Evolutionary conservation across 2,329 filamentous ascomycete species (phyloP).

Genomic region (Epicoccum nigrum): DNA sequence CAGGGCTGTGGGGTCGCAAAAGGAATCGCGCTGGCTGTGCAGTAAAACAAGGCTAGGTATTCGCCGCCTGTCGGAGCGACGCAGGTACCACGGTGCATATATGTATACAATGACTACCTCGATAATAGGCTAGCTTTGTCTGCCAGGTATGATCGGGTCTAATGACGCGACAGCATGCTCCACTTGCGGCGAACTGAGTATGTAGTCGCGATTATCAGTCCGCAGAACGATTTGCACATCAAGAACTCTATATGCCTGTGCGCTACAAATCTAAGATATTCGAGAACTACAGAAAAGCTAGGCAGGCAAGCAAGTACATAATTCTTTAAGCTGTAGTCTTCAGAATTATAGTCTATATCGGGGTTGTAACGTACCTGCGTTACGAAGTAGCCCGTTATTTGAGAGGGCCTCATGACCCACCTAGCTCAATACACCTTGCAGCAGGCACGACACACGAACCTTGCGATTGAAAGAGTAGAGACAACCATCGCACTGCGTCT

Average conservation of each 20-base stretch:
- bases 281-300: too few relatives aligned
- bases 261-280: too few relatives aligned
- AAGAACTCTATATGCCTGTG: too few relatives aligned
- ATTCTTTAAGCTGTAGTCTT: too few relatives aligned
- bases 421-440: not conserved
- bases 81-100: slow-evolving; percentile 29
- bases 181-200: slow-evolving; percentile 13
- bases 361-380: too few relatives aligned
- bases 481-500: slow-evolving; percentile 4
- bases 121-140: slow-evolving; percentile 11
- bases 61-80: slow-evolving; percentile 28
- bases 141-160: not conserved
- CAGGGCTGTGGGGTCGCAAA: slow-evolving; percentile 18
- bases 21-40: slow-evolving; percentile 3
- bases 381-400: too few relatives aligned
- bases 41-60: slow-evolving; percentile 9
- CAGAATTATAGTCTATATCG: too few relatives aligned
- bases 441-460: not conserved
- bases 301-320: too few relatives aligned
- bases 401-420: not conserved
- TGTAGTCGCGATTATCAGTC: slow-evolving; percentile 6
- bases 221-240: too few relatives aligned
- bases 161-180: slow-evolving; percentile 6
- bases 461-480: not conserved
- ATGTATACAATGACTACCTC: slow-evolving; percentile 16